phyloP scores from a whole-genome alignment of 768 basidiomycete species.

The Roridomyces roridus region DNA sequence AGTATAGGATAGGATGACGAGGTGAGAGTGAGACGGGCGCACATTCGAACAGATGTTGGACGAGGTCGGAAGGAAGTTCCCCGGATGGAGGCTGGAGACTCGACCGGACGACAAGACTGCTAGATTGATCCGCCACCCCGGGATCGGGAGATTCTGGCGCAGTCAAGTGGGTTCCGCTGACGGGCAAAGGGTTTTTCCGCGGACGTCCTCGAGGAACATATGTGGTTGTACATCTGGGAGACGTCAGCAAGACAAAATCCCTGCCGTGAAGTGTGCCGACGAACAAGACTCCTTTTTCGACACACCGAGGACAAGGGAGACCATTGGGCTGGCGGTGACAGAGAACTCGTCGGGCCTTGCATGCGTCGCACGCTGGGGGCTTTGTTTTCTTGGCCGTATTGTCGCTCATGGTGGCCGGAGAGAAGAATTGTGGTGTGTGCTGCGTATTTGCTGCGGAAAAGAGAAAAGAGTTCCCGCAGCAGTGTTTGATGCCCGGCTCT shows the following conservation, averaged over 20 bases:
- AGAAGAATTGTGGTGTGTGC: too few relatives aligned
- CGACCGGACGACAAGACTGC: too few relatives aligned
- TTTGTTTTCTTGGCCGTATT: neutral
- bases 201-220: slow-evolving; percentile 7
- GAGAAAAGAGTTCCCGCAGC: too few relatives aligned
- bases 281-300: neutral
- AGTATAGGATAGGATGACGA: slow-evolving; percentile 1
- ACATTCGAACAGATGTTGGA: slow-evolving; percentile 9
- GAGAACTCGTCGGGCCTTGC: slow-evolving; percentile 12
- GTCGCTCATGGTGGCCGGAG: too few relatives aligned
- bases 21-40: neutral
- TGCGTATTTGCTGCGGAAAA: too few relatives aligned
- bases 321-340: slow-evolving; percentile 15
- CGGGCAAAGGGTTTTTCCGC: neutral
- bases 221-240: slow-evolving; percentile 11
- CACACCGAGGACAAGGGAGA: slow-evolving; percentile 10
- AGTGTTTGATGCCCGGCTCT: too few relatives aligned
- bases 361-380: slow-evolving; percentile 13
- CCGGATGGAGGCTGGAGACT: too few relatives aligned
- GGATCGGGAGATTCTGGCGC: neutral
- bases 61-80: slow-evolving; percentile 11
- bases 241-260: neutral
- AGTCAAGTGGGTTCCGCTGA: too few relatives aligned
- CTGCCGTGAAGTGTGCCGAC: neutral
- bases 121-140: neutral